These are phyloP conservation scores for Aspergillus latus DNA, from an alignment of 2,329 filamentous ascomycete species.

Conservation along the genomic window DNA sequence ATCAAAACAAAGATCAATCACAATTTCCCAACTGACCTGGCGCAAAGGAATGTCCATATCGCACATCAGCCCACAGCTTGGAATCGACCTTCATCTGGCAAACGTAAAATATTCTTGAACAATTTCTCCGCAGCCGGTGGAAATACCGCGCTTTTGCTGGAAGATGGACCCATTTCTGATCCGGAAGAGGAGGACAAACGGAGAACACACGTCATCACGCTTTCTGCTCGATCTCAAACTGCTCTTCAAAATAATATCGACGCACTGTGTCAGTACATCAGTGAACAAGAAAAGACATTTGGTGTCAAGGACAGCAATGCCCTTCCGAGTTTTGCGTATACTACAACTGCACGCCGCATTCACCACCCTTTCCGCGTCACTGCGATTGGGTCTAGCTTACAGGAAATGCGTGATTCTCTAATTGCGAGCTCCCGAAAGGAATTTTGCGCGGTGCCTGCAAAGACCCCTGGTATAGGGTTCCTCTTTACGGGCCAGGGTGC, in stretches of 20 bases:
- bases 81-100: slow-evolving; percentile 29
- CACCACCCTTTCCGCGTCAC: slow-evolving; percentile 41
- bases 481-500: slow-evolving; percentile 42
- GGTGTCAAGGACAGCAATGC: slow-evolving; percentile 47
- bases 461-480: slow-evolving; percentile 24
- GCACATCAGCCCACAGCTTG: slow-evolving; percentile 48
- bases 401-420: slow-evolving; percentile 13
- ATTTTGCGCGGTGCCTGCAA: slow-evolving; percentile 18
- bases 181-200: slow-evolving; percentile 50
- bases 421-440: slow-evolving; percentile 13
- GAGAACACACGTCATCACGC: slow-evolving; percentile 56
- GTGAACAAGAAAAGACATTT: slow-evolving; percentile 15
- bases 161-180: slow-evolving; percentile 55
- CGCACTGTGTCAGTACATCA: slow-evolving; percentile 54
- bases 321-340: slow-evolving; percentile 59
- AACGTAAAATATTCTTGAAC: slow-evolving; percentile 55
- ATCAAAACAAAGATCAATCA: slow-evolving; percentile 48
- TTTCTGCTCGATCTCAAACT: slow-evolving; percentile 51
- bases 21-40: slow-evolving; percentile 46
- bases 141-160: slow-evolving; percentile 66
- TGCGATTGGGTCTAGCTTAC: slow-evolving; percentile 24
- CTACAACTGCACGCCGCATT: slow-evolving; percentile 59
- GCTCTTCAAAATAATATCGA: slow-evolving; percentile 57
- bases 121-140: slow-evolving; percentile 71
- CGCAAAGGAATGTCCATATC: slow-evolving; percentile 45